Evolutionary conservation across 148 eudicot species (phyloP).

Genomic region (Nyssa sinensis): DNA sequence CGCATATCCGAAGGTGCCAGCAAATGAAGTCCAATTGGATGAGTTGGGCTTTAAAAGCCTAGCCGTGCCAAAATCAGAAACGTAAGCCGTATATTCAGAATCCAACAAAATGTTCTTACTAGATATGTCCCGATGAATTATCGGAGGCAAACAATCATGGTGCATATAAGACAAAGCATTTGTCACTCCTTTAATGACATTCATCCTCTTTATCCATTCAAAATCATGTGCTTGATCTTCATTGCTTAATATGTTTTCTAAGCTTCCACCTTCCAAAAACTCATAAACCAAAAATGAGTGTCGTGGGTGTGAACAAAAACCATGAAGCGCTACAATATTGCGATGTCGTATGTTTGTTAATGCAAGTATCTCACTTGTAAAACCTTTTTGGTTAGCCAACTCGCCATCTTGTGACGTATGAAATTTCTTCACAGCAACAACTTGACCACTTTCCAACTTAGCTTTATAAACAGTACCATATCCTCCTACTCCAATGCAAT

Average conservation of each 20-base stretch:
- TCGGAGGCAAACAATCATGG: conserved; percentile 16
- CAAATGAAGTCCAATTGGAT: conserved; percentile 24
- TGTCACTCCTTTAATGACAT: conserved; percentile 6
- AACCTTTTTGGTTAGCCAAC: not conserved
- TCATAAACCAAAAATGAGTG: conserved; percentile 15
- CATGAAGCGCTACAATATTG: conserved; percentile 15
- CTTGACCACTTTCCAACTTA: conserved; percentile 9
- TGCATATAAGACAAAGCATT: conserved; percentile 18
- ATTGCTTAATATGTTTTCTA: not conserved
- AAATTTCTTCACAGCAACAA: conserved; percentile 18
- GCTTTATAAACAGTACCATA: conserved; percentile 13
- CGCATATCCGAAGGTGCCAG: conserved; percentile 26
- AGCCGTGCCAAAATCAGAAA: conserved; percentile 28
- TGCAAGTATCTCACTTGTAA: conserved; percentile 4
- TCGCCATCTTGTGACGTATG: conserved; percentile 5
- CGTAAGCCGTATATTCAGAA: conserved; percentile 13
- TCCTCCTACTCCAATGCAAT: conserved; percentile 15
- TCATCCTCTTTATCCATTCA: conserved; percentile 13
- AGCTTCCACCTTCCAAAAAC: conserved; percentile 13
- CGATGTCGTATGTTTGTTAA: conserved; percentile 13
- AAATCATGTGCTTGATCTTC: not conserved
- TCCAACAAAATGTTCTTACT: conserved; percentile 29
- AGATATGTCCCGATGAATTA: conserved; percentile 23
- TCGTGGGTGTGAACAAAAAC: conserved; percentile 17
- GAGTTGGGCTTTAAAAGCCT: conserved; percentile 20